phyloP scores from a whole-genome alignment of 805 yeast species.

The Metschnikowia baotianmanensis region DNA sequence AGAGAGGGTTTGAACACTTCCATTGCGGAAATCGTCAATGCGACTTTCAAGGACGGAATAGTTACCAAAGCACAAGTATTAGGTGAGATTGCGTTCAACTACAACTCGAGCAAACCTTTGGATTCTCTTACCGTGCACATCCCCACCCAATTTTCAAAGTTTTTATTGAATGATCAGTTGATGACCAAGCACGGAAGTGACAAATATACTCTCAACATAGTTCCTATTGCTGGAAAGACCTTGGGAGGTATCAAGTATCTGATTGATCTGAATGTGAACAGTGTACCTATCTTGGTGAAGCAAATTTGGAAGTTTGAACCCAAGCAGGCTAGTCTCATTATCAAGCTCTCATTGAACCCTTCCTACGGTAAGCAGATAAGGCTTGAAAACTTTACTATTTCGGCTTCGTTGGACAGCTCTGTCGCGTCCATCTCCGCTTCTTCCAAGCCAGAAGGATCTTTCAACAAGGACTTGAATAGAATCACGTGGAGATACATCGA shows the following conservation, averaged over 20 bases:
- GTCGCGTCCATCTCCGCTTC: slow-evolving; percentile 71
- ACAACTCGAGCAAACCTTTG: slow-evolving; percentile 34
- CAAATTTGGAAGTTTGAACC: slow-evolving; percentile 91
- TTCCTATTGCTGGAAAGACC: slow-evolving; percentile 57
- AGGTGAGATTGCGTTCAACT: slow-evolving; percentile 87
- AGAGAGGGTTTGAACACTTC: slow-evolving; percentile 70
- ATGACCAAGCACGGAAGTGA: slow-evolving; percentile 28
- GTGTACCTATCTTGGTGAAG: slow-evolving; percentile 65
- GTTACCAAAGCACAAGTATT: slow-evolving; percentile 58
- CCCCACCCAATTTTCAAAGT: slow-evolving; percentile 49
- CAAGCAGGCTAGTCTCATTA: slow-evolving; percentile 80
- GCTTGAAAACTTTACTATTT: slow-evolving; percentile 58
- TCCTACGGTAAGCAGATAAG: slow-evolving; percentile 39
- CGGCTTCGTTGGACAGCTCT: slow-evolving; percentile 57
- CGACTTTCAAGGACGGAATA: slow-evolving; percentile 66
- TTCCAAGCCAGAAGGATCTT: slow-evolving; percentile 89
- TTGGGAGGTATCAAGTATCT: slow-evolving; percentile 81
- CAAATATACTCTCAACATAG: slow-evolving; percentile 45
- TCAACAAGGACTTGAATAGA: slow-evolving; percentile 80
- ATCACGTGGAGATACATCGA: slow-evolving; percentile 74
- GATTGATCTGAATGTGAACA: slow-evolving; percentile 40
- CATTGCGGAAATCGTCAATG: slow-evolving; percentile 81
- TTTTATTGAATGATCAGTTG: slow-evolving; percentile 41
- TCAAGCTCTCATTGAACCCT: slow-evolving; percentile 61
- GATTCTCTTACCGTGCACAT: slow-evolving; percentile 36